Conservation (phyloP, 1,284 basidiomycete species). For the Ceratobasidium sp. region DNA sequence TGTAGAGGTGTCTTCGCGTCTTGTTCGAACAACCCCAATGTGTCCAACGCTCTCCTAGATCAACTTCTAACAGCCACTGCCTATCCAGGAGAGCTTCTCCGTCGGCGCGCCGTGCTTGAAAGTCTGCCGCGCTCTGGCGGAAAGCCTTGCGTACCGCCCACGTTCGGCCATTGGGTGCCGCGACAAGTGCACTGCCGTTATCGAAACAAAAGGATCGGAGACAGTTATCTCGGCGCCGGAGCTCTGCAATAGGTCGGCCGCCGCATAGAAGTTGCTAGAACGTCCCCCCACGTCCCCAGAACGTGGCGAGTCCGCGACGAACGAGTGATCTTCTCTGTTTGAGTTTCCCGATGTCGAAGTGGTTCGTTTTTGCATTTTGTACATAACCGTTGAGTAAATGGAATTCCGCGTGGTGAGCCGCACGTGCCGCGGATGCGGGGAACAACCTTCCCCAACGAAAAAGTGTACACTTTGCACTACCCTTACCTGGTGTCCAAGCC, state of each 20-base stretch:
- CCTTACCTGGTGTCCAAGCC: not conserved
- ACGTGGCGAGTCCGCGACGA: not conserved
- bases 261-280: conserved; percentile 17
- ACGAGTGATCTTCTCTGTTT: not conserved
- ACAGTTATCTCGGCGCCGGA: too few relatives aligned
- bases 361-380: not conserved
- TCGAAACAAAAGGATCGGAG: too few relatives aligned
- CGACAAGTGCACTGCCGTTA: too few relatives aligned
- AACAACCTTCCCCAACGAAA: conserved; percentile 16
- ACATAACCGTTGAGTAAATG: conserved; percentile 23
- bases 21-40: too few relatives aligned
- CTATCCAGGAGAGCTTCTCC: too few relatives aligned
- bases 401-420: not conserved
- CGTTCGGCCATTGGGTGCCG: too few relatives aligned
- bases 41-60: too few relatives aligned
- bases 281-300: not conserved
- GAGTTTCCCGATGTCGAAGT: not conserved
- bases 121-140: too few relatives aligned
- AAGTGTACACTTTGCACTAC: not conserved
- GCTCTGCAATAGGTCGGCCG: not conserved
- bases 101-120: too few relatives aligned
- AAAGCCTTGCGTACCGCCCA: too few relatives aligned
- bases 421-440: conserved; percentile 12
- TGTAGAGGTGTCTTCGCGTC: too few relatives aligned
- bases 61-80: too few relatives aligned